Evolutionary conservation across 2,329 filamentous ascomycete species (phyloP), one percentile per base, ranked within the genome.

Genomic region (Fulvia fulva): DNA sequence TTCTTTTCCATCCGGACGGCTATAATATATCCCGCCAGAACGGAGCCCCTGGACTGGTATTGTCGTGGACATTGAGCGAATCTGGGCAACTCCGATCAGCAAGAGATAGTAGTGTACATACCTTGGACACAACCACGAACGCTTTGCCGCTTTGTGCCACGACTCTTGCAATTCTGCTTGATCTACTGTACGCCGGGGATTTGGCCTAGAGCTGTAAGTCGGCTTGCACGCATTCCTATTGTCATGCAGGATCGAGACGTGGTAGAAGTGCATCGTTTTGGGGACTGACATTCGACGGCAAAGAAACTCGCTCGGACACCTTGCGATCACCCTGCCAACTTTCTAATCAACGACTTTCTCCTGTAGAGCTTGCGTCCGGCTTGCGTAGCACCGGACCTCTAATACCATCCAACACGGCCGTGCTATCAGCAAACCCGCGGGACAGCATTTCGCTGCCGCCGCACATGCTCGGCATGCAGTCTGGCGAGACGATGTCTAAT

Each of bases 391-490:
- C 61, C 59, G 63, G 67, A 63, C 66, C 56, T 58, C 41, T 51
- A 55, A 60, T 50, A 57, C 55, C 63, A 49, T 52, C 83, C 87
- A 91, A 83, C 84, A 92, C 88, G 88, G 88, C 89, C 81, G 85
- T 90, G 74, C 80, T 91, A 80, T 88, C 88, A 76, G 85, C 87
- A 77, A 81, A 81, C 76, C 79, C 85, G 79, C 85, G 88, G 89
- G 90, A 93, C 89, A 88, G 82, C 76, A 84, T 90, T 81, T 87
- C 90, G 87, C 90, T 83, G 76, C 80, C 88, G 79, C 87, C 88
- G 82, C 88, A 91, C 81, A 82, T 91, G 74, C 86, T 93, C 80
- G 86, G 85, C 78, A 97, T 97, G 92, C 92, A 96, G 84, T 89
- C 90, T 77, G 86, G 90, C 77, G 87, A 89, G 70, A 81, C 82